A percentile compares a stretch with the other conserved stretches of the same genome.
Conservation (phyloP, 2,329 filamentous ascomycete species). For the Trichoderma pleuroti region DNA sequence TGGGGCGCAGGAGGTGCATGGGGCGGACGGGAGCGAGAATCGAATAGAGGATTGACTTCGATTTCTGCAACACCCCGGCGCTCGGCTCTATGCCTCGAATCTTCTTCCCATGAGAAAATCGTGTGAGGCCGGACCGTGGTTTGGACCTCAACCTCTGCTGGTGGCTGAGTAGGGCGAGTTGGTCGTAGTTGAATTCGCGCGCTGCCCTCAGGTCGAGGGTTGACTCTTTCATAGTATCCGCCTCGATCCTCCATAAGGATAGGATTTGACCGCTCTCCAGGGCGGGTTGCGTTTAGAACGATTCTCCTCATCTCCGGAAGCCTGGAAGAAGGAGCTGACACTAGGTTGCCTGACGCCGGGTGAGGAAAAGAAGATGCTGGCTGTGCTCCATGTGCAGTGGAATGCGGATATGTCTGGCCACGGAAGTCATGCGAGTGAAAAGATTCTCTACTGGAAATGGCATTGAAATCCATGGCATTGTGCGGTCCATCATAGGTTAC, state of each 20-base stretch:
- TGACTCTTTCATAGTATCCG: conserved; percentile 37
- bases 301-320: conserved; percentile 28
- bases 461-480: conserved; percentile 1
- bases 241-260: conserved; percentile 41
- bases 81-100: conserved; percentile 22
- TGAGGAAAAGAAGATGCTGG: background rate
- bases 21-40: conserved; percentile 6
- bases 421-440: conserved; percentile 2
- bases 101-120: conserved; percentile 25
- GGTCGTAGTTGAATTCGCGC: conserved; percentile 14
- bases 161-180: conserved; percentile 7
- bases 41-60: conserved; percentile 24
- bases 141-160: background rate
- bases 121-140: conserved; percentile 18
- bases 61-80: conserved; percentile 22
- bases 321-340: conserved; percentile 20
- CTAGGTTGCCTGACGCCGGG: conserved; percentile 21
- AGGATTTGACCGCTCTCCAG: conserved; percentile 32
- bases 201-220: conserved; percentile 9
- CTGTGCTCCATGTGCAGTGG: conserved; percentile 3
- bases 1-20: background rate
- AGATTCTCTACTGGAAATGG: conserved; percentile 13
- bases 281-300: conserved; percentile 31
- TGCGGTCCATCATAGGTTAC: background rate
- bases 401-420: background rate